These are phyloP conservation scores for Backusella circina DNA, from an alignment of 192 early-diverging fungal genomes.

Conservation along the genomic window DNA sequence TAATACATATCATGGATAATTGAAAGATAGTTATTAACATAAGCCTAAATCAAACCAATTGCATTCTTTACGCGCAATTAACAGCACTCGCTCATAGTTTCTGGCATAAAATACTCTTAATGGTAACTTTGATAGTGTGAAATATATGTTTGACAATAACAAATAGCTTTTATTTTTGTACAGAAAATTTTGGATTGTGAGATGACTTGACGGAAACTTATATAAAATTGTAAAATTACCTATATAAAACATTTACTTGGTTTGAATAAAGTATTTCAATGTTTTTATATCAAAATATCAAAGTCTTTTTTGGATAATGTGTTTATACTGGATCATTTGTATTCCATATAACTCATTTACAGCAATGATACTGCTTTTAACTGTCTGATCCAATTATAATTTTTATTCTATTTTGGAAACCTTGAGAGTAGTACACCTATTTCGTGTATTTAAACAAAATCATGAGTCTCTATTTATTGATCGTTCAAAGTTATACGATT, in stretches of 20 bases:
- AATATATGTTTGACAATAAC: neutral
- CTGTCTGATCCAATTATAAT: neutral
- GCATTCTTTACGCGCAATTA: neutral
- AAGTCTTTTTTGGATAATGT: no score
- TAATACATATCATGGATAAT: neutral
- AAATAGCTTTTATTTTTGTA: neutral
- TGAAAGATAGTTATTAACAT: neutral
- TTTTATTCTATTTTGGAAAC: neutral
- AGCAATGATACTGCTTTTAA: neutral
- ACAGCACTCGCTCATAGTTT: neutral
- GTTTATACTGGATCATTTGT: no score
- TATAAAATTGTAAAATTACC: neutral
- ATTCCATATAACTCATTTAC: no score
- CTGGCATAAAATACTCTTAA: neutral
- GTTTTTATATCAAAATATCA: no score
- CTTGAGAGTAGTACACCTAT: neutral
- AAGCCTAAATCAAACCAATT: no score
- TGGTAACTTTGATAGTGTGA: neutral
- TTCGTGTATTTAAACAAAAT: neutral
- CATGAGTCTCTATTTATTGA: neutral
- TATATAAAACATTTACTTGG: no score
- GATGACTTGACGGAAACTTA: neutral
- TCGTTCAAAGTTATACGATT: neutral
- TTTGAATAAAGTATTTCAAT: no score
- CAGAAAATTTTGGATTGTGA: neutral